Conservation (phyloP, 2,329 filamentous ascomycete genomes). For the Anthostomella pinea region DNA sequence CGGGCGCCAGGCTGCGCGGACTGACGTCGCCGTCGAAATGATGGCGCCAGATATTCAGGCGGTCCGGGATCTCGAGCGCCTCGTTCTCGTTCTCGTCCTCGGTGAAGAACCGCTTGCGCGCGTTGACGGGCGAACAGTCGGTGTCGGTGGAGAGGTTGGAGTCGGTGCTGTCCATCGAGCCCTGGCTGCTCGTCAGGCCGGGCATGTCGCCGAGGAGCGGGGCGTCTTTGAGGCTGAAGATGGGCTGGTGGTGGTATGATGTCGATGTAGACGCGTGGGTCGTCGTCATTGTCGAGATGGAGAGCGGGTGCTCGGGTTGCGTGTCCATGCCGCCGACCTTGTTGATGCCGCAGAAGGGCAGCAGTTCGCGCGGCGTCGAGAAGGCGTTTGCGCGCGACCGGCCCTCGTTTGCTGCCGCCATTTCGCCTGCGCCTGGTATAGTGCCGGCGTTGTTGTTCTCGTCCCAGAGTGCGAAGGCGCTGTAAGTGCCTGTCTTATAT, state of each 20-base stretch:
- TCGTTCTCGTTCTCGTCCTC: constrained; percentile 41
- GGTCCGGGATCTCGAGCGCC: constrained; percentile 16
- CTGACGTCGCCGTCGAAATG: constrained; percentile 38
- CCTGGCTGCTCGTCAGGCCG: constrained; percentile 54
- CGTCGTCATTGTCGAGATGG: no score
- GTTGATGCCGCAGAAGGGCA: constrained; percentile 78
- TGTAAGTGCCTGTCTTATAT: constrained; percentile 72
- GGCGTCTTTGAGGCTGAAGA: constrained; percentile 12
- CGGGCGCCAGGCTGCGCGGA: constrained; percentile 38
- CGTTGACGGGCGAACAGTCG: constrained; percentile 7
- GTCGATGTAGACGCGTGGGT: no score
- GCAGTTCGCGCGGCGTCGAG: constrained; percentile 55
- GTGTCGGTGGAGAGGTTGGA: constrained; percentile 17
- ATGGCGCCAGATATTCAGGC: constrained; percentile 21
- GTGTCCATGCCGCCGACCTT: constrained; percentile 67
- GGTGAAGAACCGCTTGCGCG: constrained; percentile 48
- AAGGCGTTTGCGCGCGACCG: constrained; percentile 28
- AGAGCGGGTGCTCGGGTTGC: constrained; percentile 45
- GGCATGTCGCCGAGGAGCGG: constrained; percentile 35
- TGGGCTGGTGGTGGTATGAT: constrained; percentile 12
- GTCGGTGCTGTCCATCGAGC: constrained; percentile 42
- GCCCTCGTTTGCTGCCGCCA: no score
- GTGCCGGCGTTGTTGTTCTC: constrained; percentile 29
- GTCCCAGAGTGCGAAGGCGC: constrained; percentile 52
- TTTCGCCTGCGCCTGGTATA: no score